Percentiles rank a stretch among this genome's conserved stretches.
phyloP scores from a whole-genome alignment of 2,329 filamentous ascomycete species.

The Penicillium hesseltinei region DNA sequence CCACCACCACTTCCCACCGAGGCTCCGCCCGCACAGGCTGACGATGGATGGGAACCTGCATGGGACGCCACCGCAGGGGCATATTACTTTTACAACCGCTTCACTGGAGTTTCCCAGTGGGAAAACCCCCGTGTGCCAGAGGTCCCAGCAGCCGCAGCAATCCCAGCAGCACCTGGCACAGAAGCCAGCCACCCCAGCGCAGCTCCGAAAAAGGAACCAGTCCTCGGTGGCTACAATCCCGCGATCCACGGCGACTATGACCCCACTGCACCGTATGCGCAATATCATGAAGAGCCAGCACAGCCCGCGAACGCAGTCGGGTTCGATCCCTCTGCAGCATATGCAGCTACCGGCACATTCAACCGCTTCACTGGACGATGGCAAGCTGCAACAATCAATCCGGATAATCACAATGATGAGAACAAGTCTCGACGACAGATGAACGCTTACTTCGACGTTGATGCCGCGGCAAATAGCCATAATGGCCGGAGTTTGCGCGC shows the following conservation, averaged over 20 bases:
- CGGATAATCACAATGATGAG: conserved; percentile 80
- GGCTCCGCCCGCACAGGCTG: conserved; percentile 44
- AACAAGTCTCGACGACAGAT: conserved; percentile 85
- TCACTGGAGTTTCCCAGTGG: conserved; percentile 74
- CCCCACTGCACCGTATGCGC: conserved; percentile 89
- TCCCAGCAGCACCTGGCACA: conserved; percentile 29
- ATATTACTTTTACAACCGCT: conserved; percentile 83
- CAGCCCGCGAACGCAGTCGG: conserved; percentile 18
- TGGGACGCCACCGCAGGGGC: conserved; percentile 69
- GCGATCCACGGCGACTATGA: conserved; percentile 97
- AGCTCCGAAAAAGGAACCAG: conserved; percentile 42
- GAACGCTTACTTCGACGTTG: conserved; percentile 93
- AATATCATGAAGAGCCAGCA: conserved; percentile 48
- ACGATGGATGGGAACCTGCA: conserved; percentile 75
- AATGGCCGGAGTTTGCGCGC: conserved; percentile 88
- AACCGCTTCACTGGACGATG: conserved; percentile 87
- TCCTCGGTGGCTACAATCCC: conserved; percentile 80
- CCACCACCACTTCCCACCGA: conserved; percentile 55
- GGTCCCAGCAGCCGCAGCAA: conserved; percentile 10
- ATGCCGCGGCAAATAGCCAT: conserved; percentile 86
- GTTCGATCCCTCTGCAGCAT: conserved; percentile 51
- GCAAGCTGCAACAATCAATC: conserved; percentile 65
- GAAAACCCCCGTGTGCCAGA: conserved; percentile 76
- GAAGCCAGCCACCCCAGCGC: conserved; percentile 33
- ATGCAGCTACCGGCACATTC: conserved; percentile 72